Evolutionary conservation across 345 rosid genomes (phyloP), one percentile per base, ranked within the genome.

Genomic region (Eucalyptus cladocalyx): DNA sequence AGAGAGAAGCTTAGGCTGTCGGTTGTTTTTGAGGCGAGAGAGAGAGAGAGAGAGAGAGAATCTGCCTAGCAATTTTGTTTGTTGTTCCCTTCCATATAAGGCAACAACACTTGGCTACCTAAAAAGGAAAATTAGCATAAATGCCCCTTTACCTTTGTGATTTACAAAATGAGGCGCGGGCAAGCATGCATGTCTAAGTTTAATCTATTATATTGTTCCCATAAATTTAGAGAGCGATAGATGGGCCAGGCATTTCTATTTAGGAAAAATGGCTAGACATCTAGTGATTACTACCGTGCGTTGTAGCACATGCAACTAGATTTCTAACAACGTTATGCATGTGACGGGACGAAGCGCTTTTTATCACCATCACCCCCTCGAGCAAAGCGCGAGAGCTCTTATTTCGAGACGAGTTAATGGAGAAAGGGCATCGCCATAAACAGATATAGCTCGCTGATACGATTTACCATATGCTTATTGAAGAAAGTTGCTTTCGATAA

Each of bases 71-170:
- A 86, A 47, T 76, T 76, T 92, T 92, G 91, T 86, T 89, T 67
- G 86, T 89, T 89, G 90, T 92, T 92, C 92, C 92, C 65, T 94
- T 93, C 95, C 94, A 53, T 80, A 81, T 86, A 26, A 87, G 95
- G 94, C 90, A 93, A 92, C 18, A 80, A 51, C 87, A 86, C 65
- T 90, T 86, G 86, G 65, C 90, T 91, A 7, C 94, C 94, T 88
- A 76, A 94, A 92, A 91, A 21, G 93, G 94, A 92, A 93, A 92
- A 90, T 92, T 90, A 91, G 90, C 89, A 85, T 90, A 92, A 90
- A 76, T 76, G 85, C 85, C 47, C 72, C 69, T 88, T 28, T 87
- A 85, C 86, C 54, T 88, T 86, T 89, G 80, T 40, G 86, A 88
- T 43, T 76, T 40, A 76, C 85, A 76, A 23, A 76, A 40, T 21